Percentiles rank a stretch among this genome's conserved stretches.
phyloP scores from a whole-genome alignment of 2,329 filamentous ascomycete genomes.

The Dendrostoma leiphaemia region DNA sequence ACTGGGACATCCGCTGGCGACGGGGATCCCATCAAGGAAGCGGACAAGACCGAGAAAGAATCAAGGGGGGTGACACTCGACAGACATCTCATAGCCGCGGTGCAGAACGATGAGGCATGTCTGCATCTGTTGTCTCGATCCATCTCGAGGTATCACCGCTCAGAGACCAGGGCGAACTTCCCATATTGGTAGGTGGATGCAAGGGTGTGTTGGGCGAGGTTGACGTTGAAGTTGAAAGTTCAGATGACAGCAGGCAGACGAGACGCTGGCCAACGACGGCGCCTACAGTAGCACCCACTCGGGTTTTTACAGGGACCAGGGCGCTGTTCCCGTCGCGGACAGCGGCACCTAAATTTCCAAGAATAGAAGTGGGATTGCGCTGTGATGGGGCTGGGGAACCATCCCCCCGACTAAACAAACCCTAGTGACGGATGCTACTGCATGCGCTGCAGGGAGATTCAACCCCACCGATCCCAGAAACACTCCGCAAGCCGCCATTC shows the following conservation, averaged over 20 bases:
- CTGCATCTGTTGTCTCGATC: not conserved
- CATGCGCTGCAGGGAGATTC: not conserved
- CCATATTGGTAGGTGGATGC: not conserved
- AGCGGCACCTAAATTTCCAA: conserved; percentile 3
- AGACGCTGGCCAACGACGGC: conserved; percentile 1
- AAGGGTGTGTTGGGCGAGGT: not conserved
- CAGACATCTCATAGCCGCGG: not conserved
- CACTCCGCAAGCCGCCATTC: not conserved
- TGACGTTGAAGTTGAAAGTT: not conserved
- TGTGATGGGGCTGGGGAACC: not conserved
- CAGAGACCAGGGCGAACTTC: not conserved
- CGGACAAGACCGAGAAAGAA: not conserved
- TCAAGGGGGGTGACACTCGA: not conserved
- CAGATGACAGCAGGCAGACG: conserved; percentile 6
- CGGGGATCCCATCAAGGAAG: not conserved
- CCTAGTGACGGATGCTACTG: not conserved
- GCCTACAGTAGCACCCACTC: not conserved
- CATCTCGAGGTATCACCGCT: not conserved
- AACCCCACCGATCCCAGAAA: not conserved
- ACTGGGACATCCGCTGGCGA: not conserved
- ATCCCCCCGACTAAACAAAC: not conserved
- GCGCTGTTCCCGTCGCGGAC: not conserved
- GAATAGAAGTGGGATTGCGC: conserved; percentile 8
- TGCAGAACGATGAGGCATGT: not conserved
- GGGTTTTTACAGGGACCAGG: not conserved